phyloP scores from a whole-genome alignment of 2,329 filamentous ascomycete genomes.

The Aspergillus sojae region DNA sequence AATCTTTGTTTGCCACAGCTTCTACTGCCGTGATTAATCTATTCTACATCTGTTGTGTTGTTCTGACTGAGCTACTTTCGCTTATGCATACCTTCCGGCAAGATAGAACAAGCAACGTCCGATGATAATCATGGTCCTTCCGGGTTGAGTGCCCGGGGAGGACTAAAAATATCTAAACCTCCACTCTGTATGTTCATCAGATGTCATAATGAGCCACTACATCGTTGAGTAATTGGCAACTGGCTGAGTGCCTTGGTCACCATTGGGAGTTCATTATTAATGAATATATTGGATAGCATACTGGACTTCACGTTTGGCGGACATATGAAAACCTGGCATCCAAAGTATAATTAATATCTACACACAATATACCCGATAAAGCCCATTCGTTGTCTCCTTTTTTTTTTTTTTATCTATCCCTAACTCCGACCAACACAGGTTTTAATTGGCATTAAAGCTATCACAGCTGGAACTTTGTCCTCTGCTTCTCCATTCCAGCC shows the following conservation, averaged over 20 bases:
- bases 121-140: background rate
- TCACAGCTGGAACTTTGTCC: constrained; percentile 89
- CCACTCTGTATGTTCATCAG: background rate
- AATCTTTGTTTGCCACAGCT: constrained; percentile 15
- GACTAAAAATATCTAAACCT: background rate
- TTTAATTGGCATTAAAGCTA: background rate
- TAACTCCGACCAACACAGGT: background rate
- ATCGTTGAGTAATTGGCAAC: background rate
- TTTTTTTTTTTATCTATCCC: background rate
- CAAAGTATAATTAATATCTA: background rate
- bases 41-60: constrained; percentile 8
- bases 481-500: constrained; percentile 87
- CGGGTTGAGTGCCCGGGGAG: background rate
- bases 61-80: constrained; percentile 1
- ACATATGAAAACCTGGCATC: background rate
- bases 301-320: background rate
- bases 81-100: background rate
- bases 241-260: background rate
- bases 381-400: background rate
- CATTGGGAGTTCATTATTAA: background rate
- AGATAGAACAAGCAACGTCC: background rate
- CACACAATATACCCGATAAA: background rate
- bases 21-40: constrained; percentile 19
- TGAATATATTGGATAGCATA: background rate
- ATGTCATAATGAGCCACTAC: background rate